Evolutionary conservation across 1,139 yeast species (phyloP), one percentile per base, ranked within the genome.

Genomic region (Geotrichum restrictum): DNA sequence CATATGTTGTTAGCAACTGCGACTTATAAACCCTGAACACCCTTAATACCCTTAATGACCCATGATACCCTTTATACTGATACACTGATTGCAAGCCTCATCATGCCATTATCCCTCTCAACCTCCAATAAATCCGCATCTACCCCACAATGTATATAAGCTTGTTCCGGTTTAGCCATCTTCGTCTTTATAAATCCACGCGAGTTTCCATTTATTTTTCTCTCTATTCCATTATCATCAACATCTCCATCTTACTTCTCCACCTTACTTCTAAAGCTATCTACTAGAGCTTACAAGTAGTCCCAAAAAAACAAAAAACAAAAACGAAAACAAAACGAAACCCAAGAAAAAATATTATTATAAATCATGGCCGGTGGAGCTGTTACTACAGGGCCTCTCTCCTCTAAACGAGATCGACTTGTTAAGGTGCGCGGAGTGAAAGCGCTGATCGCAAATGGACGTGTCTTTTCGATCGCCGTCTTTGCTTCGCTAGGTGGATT

Each of bases 401-500:
- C 38, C 33, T 46, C 49, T 11, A 51, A 46, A 27, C 32, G 53
- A 14, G 53, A 42, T 8, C 38, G 11, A 24, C 42, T 51, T 5
- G 53, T 51, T 40, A 46, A 46, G 16, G 14, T 29, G 8, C 21
- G 40, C 37, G 57, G 57, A 21, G 33, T 55, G 24, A 74, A 64
- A 81, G 79, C 63, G 32, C 49, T 62, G 46, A 22, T 61, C 41
- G 48, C 41, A 22, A 62, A 62, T 49, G 54, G 59, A 43, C 57
- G 53, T 45, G 64, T 63, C 16, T 57, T 61, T 31, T 39, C 57
- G 16, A 53, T 60, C 44, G 68, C 68, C 27, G 57, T 65, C 19
- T 63, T 66, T 50, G 70, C 70, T 4, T 59, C 69, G 21, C 58
- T 66, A 14, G 70, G 70, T 34, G 69, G 69, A 45, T 53, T 65